phyloP scores from a whole-genome alignment of 108 stramenopile species.

The Schizochytrium sp. region DNA sequence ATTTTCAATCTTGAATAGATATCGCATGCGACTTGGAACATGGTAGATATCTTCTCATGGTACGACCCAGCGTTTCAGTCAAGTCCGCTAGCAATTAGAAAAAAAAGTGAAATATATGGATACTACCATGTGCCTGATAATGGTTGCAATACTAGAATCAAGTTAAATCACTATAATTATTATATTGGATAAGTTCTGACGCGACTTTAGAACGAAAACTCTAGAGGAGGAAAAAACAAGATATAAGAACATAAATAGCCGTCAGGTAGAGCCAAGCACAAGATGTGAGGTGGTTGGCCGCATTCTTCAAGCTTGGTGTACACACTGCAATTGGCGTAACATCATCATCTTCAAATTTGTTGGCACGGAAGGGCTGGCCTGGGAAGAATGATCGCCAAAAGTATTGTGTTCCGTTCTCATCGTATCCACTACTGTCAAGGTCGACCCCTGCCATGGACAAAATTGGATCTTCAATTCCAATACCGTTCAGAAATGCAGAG shows the following conservation, averaged over 20 bases:
- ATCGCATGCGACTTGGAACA: too few species aligned
- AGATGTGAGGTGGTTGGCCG: not conserved
- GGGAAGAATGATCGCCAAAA: slow-evolving; percentile 76
- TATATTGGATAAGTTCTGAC: too few species aligned
- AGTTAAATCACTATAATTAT: too few species aligned
- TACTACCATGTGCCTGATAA: too few species aligned
- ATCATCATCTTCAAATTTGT: slow-evolving; percentile 46
- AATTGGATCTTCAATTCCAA: slow-evolving; percentile 70
- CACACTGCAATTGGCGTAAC: slow-evolving; percentile 55
- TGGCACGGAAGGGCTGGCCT: slow-evolving; percentile 69
- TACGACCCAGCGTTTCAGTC: too few species aligned
- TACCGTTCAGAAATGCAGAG: slow-evolving; percentile 72
- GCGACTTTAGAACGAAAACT: too few species aligned
- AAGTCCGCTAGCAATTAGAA: too few species aligned
- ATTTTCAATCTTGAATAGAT: too few species aligned
- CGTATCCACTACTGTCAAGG: slow-evolving; percentile 61
- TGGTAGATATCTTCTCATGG: too few species aligned
- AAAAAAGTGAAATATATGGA: too few species aligned
- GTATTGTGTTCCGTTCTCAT: slow-evolving; percentile 56
- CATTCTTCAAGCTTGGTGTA: slow-evolving; percentile 63
- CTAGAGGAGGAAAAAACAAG: too few species aligned
- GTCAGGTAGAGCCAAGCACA: not conserved
- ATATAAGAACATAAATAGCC: not conserved
- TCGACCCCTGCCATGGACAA: slow-evolving; percentile 59
- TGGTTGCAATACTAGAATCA: too few species aligned